These are phyloP conservation scores for Syzygium malaccense DNA, from an alignment of 441 rosid species.

Conservation along the genomic window DNA sequence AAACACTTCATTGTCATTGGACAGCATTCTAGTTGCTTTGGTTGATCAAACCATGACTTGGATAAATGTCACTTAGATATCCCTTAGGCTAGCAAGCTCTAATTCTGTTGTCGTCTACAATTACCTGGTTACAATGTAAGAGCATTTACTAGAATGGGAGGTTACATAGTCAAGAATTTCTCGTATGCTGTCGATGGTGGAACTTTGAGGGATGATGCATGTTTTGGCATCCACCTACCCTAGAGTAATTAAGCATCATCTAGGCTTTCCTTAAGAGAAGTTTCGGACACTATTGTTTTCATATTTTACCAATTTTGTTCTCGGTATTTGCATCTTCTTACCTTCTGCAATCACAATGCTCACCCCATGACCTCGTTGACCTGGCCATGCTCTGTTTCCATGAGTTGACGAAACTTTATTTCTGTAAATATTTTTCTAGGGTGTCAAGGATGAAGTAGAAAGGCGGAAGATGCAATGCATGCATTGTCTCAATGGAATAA, in stretches of 20 bases:
- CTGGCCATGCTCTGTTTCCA: not conserved
- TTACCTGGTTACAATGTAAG: not conserved
- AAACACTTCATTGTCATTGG: not conserved
- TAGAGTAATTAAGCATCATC: not conserved
- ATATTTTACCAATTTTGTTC: not conserved
- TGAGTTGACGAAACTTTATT: not conserved
- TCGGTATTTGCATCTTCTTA: not conserved
- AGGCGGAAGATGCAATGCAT: slow-evolving; percentile 36
- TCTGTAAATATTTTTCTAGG: slow-evolving; percentile 25
- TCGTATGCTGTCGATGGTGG: not conserved
- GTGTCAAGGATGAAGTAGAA: slow-evolving; percentile 64
- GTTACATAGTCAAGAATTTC: not conserved
- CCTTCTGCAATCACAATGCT: not conserved
- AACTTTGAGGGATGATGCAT: not conserved
- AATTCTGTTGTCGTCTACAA: not conserved
- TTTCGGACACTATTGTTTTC: not conserved
- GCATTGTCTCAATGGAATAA: slow-evolving; percentile 13
- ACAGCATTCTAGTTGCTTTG: not conserved
- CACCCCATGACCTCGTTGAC: not conserved
- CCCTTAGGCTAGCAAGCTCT: not conserved
- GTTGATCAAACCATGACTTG: not conserved
- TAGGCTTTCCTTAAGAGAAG: not conserved
- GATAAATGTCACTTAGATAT: not conserved
- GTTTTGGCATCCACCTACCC: not conserved
- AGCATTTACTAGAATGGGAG: not conserved